Conservation (phyloP, 129 eudicot species). For the Solidago caesia region DNA sequence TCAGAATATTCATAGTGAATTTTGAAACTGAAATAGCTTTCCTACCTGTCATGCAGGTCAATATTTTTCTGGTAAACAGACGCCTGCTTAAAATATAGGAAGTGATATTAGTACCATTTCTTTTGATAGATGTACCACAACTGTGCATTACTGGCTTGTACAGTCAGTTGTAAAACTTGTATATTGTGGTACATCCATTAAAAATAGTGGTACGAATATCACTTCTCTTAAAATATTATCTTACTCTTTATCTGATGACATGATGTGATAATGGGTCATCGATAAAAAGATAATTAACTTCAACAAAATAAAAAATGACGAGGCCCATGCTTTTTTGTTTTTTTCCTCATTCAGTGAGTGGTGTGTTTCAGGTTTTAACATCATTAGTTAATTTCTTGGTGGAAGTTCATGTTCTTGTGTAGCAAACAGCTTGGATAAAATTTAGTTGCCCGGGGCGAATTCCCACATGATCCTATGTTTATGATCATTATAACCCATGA, state of each 20-base stretch:
- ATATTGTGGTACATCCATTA: no score
- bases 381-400: slow-evolving; percentile 27
- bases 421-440: slow-evolving; percentile 17
- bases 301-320: neutral
- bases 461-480: slow-evolving; percentile 43
- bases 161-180: no score
- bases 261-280: neutral
- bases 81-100: neutral
- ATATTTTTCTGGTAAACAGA: neutral
- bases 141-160: no score
- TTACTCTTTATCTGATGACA: neutral
- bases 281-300: neutral
- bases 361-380: slow-evolving; percentile 15
- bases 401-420: slow-evolving; percentile 18
- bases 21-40: slow-evolving; percentile 10
- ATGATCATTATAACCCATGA: slow-evolving; percentile 31
- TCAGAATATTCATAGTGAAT: neutral
- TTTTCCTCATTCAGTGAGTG: no score
- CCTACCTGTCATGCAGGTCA: neutral
- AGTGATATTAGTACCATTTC: no score
- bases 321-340: neutral
- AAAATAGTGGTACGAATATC: no score
- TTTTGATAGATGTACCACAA: no score
- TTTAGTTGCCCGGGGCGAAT: slow-evolving; percentile 32
- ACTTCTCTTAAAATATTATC: no score